phyloP scores from a whole-genome alignment of 1,284 basidiomycete genomes.

The Wallemia hederae region DNA sequence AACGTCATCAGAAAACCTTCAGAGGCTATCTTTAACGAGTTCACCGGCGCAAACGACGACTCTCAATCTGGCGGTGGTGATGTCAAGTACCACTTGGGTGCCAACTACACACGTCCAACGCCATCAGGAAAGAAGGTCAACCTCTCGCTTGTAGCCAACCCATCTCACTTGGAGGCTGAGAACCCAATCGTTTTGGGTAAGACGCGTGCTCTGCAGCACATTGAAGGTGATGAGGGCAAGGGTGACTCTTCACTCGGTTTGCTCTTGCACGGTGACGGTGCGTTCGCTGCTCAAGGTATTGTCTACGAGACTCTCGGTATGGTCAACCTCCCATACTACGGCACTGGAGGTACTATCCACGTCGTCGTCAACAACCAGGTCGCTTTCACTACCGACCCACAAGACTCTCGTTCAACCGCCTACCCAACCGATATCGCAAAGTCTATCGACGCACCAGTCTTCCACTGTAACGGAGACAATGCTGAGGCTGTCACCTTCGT shows the following conservation, averaged over 20 bases:
- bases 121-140: conserved; percentile 95
- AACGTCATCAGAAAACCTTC: conserved; percentile 97
- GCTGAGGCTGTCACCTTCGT: conserved; percentile 95
- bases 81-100: conserved; percentile 95
- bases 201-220: conserved; percentile 84
- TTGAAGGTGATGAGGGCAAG: conserved; percentile 53
- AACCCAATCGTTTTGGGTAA: conserved; percentile 95
- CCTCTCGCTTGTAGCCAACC: conserved; percentile 90
- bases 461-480: conserved; percentile 99
- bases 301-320: conserved; percentile 99
- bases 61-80: conserved; percentile 70
- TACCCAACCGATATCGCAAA: conserved; percentile 99
- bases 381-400: conserved; percentile 95
- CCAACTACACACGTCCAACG: conserved; percentile 94
- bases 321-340: conserved; percentile 79
- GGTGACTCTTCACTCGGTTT: conserved; percentile 72
- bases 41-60: conserved; percentile 38
- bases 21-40: conserved; percentile 95
- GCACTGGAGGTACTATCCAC: conserved; percentile 92
- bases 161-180: conserved; percentile 88
- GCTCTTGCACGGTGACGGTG: conserved; percentile 89
- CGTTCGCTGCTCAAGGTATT: conserved; percentile 92
- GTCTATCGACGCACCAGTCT: conserved; percentile 91
- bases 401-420: conserved; percentile 87
- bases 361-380: conserved; percentile 99